Evolutionary conservation across 2,329 filamentous ascomycete species (phyloP).

Genomic region (Hypoxylon sp.): DNA sequence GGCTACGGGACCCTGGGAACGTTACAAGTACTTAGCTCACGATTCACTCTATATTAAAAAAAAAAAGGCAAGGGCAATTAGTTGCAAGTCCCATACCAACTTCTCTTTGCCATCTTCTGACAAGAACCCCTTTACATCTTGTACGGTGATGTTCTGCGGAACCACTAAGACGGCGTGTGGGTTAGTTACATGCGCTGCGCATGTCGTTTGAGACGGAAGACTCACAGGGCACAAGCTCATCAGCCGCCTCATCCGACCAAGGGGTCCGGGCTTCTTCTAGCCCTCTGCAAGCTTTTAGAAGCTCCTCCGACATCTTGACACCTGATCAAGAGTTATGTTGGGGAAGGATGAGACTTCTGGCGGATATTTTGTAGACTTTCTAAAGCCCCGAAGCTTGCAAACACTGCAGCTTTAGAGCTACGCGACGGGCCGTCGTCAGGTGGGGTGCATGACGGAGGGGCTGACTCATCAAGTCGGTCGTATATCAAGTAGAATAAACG

Average conservation of each 20-base stretch:
- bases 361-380: no score
- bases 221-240: conserved; percentile 19
- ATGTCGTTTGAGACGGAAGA: not conserved
- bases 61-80: not conserved
- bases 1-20: conserved; percentile 15
- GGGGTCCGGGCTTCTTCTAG: not conserved
- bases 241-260: conserved; percentile 8
- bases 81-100: conserved; percentile 5
- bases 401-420: not conserved
- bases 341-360: no score
- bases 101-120: not conserved
- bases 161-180: conserved; percentile 16
- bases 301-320: conserved; percentile 17
- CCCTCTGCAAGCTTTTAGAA: conserved; percentile 15
- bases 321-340: not conserved
- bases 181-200: no score
- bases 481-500: not conserved
- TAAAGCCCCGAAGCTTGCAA: no score
- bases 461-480: not conserved
- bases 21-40: not conserved
- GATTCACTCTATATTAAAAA: not conserved
- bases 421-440: not conserved
- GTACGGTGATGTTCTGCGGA: conserved; percentile 4
- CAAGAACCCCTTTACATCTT: conserved; percentile 12
- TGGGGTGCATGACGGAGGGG: no score